Evolutionary conservation across 768 basidiomycete species (phyloP).

Genomic region (Boletus bicolor): DNA sequence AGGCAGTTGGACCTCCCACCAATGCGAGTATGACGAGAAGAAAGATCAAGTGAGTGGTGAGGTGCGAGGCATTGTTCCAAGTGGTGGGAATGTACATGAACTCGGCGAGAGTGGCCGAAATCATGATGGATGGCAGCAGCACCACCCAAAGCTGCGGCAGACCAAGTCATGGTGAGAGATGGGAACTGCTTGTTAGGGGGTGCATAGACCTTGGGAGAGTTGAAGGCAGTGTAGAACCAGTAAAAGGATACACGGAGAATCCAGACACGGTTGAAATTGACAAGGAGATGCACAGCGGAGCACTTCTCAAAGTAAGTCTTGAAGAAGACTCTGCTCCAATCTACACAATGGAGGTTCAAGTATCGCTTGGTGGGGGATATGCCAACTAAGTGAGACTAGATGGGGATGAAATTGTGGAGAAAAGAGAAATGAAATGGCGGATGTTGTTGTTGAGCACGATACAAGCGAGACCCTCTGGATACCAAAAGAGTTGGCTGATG

Average conservation of each 20-base stretch:
- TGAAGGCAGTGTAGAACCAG: slow-evolving; percentile 98
- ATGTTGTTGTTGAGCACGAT: slow-evolving; percentile 89
- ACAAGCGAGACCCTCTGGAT: slow-evolving; percentile 93
- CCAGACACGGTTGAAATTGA: slow-evolving; percentile 99
- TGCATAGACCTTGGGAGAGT: slow-evolving; percentile 89
- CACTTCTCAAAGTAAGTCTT: slow-evolving; percentile 99
- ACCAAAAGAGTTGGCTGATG: slow-evolving; percentile 99
- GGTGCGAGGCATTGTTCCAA: slow-evolving; percentile 98
- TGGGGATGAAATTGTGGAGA: slow-evolving; percentile 2
- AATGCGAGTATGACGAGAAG: slow-evolving; percentile 88
- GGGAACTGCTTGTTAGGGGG: slow-evolving; percentile 62
- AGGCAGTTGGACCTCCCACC: slow-evolving; percentile 91
- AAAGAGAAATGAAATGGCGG: slow-evolving; percentile 18
- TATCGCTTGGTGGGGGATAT: slow-evolving; percentile 89
- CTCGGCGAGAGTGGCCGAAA: slow-evolving; percentile 88
- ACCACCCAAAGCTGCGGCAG: slow-evolving; percentile 92
- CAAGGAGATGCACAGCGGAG: slow-evolving; percentile 86
- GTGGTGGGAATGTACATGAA: slow-evolving; percentile 97
- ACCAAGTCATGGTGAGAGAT: slow-evolving; percentile 90
- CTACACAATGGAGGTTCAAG: slow-evolving; percentile 85
- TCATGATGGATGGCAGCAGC: slow-evolving; percentile 95
- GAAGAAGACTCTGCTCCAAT: slow-evolving; percentile 96
- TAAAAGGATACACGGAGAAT: slow-evolving; percentile 90
- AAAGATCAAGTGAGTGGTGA: slow-evolving; percentile 91
- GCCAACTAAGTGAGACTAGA: slow-evolving; percentile 86